These are phyloP conservation scores for Daldinia grandis DNA, from an alignment of 495 filamentous ascomycete genomes.

Conservation along the genomic window DNA sequence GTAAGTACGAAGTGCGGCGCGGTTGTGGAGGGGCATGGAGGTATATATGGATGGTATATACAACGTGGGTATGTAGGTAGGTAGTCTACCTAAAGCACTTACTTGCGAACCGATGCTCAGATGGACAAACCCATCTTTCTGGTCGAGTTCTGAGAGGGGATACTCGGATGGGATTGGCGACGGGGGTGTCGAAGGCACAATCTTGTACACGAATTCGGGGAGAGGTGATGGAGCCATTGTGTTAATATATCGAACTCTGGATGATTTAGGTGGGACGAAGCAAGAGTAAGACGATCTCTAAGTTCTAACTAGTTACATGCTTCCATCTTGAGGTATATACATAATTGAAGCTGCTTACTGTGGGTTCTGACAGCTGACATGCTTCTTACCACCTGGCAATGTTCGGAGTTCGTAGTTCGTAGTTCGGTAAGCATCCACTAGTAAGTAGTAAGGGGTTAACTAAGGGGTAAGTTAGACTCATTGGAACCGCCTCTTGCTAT, in stretches of 20 bases:
- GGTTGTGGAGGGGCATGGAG: not conserved
- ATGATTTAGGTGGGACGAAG: not conserved
- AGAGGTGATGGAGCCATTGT: constrained; percentile 45
- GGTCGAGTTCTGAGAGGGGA: constrained; percentile 60
- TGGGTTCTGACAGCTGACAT: constrained; percentile 7
- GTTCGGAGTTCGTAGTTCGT: not conserved
- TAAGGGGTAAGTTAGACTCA: too few species aligned
- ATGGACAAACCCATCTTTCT: constrained; percentile 63
- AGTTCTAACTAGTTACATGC: not conserved
- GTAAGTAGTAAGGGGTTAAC: not conserved
- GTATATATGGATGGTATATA: too few species aligned
- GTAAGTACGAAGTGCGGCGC: not conserved
- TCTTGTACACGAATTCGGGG: constrained; percentile 61
- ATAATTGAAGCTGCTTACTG: constrained; percentile 3
- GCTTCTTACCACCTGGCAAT: constrained; percentile 6
- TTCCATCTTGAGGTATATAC: not conserved
- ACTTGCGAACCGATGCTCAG: constrained; percentile 59
- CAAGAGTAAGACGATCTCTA: not conserved
- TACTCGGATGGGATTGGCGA: constrained; percentile 57
- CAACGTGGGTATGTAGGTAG: too few species aligned
- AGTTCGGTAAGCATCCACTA: not conserved
- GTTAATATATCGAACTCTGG: not conserved
- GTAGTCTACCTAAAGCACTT: too few species aligned
- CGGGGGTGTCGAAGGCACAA: constrained; percentile 55
- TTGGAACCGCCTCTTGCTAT: too few species aligned